Conservation (phyloP, 2,329 filamentous ascomycete genomes). For the Aspergillus versicolor region DNA sequence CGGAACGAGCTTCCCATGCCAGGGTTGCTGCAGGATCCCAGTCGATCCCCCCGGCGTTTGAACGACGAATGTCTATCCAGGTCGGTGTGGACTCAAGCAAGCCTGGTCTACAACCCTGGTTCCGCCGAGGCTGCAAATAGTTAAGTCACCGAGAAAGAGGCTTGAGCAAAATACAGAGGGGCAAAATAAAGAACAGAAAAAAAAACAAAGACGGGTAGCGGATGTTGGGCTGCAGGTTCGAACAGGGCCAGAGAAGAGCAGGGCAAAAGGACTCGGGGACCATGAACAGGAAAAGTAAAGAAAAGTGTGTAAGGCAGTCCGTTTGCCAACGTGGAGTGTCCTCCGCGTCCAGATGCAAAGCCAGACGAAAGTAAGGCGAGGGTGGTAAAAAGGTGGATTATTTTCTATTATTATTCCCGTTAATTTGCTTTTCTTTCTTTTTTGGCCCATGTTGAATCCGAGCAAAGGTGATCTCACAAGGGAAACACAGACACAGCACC, state of each 20-base stretch:
- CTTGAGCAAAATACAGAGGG: background rate
- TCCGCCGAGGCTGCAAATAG: constrained; percentile 10
- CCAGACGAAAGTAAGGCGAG: constrained; percentile 8
- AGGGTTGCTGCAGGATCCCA: constrained; percentile 29
- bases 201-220: constrained; percentile 7
- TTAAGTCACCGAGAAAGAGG: constrained; percentile 3
- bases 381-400: constrained; percentile 12
- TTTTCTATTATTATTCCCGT: constrained; percentile 8
- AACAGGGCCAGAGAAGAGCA: constrained; percentile 12
- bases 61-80: constrained; percentile 15
- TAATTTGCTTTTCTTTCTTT: constrained; percentile 5
- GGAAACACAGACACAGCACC: constrained; percentile 4
- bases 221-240: constrained; percentile 15
- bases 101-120: constrained; percentile 2
- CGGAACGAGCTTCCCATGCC: constrained; percentile 28
- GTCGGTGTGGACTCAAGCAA: constrained; percentile 9
- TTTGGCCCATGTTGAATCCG: background rate
- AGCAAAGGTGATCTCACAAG: constrained; percentile 7
- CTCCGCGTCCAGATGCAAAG: constrained; percentile 13
- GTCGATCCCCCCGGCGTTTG: constrained; percentile 23
- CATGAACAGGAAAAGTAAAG: constrained; percentile 13
- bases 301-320: constrained; percentile 10
- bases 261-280: background rate
- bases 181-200: background rate
- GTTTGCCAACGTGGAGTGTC: constrained; percentile 20